Percentiles rank a stretch among this genome's conserved stretches.
Conservation (phyloP, 2,329 filamentous ascomycete genomes). For the Colletotrichum gigasporum region DNA sequence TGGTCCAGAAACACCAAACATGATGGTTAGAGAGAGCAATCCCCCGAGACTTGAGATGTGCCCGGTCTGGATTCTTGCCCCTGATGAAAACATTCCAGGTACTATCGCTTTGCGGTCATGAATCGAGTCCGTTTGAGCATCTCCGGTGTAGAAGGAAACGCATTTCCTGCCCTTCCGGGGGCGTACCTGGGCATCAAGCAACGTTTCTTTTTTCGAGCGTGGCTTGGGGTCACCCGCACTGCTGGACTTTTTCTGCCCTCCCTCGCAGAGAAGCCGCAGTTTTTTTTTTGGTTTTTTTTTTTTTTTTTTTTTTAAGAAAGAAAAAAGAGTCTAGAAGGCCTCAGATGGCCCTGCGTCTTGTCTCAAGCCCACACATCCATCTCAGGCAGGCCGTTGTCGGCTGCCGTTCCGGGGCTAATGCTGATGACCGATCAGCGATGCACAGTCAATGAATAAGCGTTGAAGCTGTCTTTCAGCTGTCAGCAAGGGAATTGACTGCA, state of each 20-base stretch:
- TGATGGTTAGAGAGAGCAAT: too few species aligned
- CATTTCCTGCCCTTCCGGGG: neutral
- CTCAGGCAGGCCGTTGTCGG: neutral
- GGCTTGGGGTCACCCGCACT: constrained; percentile 20
- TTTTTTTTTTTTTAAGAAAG: too few species aligned
- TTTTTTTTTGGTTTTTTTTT: too few species aligned
- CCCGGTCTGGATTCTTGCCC: neutral
- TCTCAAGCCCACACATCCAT: neutral
- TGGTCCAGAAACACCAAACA: too few species aligned
- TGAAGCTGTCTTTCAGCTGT: too few species aligned
- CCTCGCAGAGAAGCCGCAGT: neutral
- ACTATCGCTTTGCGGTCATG: neutral
- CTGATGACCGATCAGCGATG: neutral
- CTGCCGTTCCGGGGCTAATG: too few species aligned
- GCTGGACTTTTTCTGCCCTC: constrained; percentile 3
- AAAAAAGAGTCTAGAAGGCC: neutral
- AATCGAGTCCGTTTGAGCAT: neutral
- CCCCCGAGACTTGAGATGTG: neutral
- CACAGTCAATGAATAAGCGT: neutral
- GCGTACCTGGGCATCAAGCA: neutral
- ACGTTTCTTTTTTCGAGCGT: constrained; percentile 15
- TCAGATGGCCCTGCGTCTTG: neutral
- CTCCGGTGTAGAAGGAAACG: neutral
- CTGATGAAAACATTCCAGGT: neutral
- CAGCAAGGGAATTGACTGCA: neutral